These are phyloP conservation scores for Botryotinia calthae DNA, from an alignment of 2,329 filamentous ascomycete genomes.

Conservation along the genomic window DNA sequence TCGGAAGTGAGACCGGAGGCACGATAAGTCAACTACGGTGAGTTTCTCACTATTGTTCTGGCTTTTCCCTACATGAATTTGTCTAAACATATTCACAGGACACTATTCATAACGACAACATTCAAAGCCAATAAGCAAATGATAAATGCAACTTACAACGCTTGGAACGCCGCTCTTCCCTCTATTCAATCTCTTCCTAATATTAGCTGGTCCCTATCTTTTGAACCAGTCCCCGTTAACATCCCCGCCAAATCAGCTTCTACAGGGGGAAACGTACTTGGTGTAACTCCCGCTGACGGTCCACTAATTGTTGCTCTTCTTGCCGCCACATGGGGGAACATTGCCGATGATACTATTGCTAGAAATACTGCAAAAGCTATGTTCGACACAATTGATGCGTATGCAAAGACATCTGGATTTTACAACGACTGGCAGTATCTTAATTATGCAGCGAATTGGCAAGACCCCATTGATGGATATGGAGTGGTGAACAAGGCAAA, in stretches of 20 bases:
- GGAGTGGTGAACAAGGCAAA: conserved; percentile 42
- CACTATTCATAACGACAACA: conserved; percentile 1
- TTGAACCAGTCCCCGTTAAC: not conserved
- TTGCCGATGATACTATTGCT: not conserved
- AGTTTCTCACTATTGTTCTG: no score
- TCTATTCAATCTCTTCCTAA: not conserved
- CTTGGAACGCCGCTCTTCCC: not conserved
- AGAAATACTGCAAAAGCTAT: not conserved
- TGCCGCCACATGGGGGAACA: not conserved
- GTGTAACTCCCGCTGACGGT: not conserved
- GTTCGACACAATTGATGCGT: conserved; percentile 2
- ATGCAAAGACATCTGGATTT: not conserved
- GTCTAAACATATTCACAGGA: not conserved
- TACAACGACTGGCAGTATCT: conserved; percentile 37
- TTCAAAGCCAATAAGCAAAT: not conserved
- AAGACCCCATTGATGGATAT: conserved; percentile 44
- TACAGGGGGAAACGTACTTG: conserved; percentile 11
- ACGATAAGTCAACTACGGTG: not conserved
- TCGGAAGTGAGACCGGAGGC: not conserved
- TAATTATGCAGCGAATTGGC: conserved; percentile 46
- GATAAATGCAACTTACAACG: not conserved
- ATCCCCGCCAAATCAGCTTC: conserved; percentile 4
- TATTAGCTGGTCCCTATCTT: not conserved
- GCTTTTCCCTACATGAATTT: not conserved
- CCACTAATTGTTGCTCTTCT: conserved; percentile 13